These are phyloP conservation scores for Cylindrotheca closterium DNA, from an alignment of 108 stramenopile genomes.

Conservation along the genomic window DNA sequence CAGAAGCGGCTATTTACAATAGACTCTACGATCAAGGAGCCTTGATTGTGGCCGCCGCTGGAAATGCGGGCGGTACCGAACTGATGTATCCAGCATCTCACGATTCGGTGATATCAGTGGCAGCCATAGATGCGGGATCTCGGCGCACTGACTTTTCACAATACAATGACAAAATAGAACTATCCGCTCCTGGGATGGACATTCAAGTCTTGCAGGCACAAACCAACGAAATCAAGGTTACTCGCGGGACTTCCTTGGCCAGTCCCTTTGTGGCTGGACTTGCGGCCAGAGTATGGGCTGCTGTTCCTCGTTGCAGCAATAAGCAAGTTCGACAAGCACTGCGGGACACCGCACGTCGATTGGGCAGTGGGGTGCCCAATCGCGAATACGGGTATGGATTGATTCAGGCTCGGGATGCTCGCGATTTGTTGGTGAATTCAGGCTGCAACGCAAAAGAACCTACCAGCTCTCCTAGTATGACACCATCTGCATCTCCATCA, in stretches of 20 bases:
- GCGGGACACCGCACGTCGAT: conserved; percentile 9
- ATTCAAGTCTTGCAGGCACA: too few species aligned
- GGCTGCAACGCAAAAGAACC: too few species aligned
- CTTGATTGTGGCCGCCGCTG: conserved; percentile 52
- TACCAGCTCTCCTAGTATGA: too few species aligned
- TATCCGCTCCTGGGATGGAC: conserved; percentile 46
- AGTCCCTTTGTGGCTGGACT: conserved; percentile 73
- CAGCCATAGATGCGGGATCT: conserved; percentile 12
- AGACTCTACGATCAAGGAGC: not conserved
- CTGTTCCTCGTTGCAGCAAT: conserved; percentile 47
- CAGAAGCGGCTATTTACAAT: not conserved
- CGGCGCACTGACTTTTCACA: conserved; percentile 4
- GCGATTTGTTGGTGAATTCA: conserved; percentile 9
- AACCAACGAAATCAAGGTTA: too few species aligned
- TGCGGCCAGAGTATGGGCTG: conserved; percentile 50
- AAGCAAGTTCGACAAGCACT: conserved; percentile 51
- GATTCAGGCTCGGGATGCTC: conserved; percentile 25
- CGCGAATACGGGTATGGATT: conserved; percentile 24
- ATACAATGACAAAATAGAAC: conserved; percentile 43
- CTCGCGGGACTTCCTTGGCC: conserved; percentile 66
- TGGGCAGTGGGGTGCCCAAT: conserved; percentile 10
- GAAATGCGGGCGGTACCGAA: conserved; percentile 37
- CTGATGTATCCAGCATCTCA: conserved; percentile 48
- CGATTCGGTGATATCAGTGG: conserved; percentile 41
- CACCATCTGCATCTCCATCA: too few species aligned